Conservation (phyloP, 176 grass and related monocot species). For the Echinochloa phyllopogon region DNA sequence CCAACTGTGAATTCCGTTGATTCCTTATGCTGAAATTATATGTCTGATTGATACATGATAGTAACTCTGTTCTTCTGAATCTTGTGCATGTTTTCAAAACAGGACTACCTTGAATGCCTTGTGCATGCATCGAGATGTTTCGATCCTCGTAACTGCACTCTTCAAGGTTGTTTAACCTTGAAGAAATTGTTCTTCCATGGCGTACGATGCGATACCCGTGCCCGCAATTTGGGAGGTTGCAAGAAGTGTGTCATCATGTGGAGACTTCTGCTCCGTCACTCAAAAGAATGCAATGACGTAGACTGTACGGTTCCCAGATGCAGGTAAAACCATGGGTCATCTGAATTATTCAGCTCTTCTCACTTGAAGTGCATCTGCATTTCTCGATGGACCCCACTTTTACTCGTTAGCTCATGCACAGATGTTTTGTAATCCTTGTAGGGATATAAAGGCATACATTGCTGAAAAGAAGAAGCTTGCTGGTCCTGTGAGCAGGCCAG, state of each 20-base stretch:
- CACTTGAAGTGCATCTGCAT: neutral
- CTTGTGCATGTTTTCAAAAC: conserved; percentile 48
- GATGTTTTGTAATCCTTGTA: conserved; percentile 17
- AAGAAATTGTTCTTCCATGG: conserved; percentile 83
- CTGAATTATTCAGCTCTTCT: neutral
- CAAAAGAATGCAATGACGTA: conserved; percentile 16
- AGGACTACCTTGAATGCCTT: conserved; percentile 69
- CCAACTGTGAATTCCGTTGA: neutral
- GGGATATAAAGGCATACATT: conserved; percentile 56
- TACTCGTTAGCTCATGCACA: neutral
- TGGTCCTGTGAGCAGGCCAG: conserved; percentile 31
- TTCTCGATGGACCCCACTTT: neutral
- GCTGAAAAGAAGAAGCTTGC: neutral
- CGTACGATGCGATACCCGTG: conserved; percentile 58
- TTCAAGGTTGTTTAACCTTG: conserved; percentile 52
- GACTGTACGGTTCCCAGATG: conserved; percentile 56
- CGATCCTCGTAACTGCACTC: conserved; percentile 50
- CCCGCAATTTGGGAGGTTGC: conserved; percentile 54
- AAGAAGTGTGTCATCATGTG: conserved; percentile 70
- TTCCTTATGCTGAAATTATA: neutral
- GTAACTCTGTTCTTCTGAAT: neutral
- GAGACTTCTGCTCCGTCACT: conserved; percentile 66
- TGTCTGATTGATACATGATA: neutral
- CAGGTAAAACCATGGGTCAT: conserved; percentile 48
- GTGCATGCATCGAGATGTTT: conserved; percentile 76